Evolutionary conservation across 2,329 filamentous ascomycete species (phyloP).

Genomic region (Ophiostoma sp.): DNA sequence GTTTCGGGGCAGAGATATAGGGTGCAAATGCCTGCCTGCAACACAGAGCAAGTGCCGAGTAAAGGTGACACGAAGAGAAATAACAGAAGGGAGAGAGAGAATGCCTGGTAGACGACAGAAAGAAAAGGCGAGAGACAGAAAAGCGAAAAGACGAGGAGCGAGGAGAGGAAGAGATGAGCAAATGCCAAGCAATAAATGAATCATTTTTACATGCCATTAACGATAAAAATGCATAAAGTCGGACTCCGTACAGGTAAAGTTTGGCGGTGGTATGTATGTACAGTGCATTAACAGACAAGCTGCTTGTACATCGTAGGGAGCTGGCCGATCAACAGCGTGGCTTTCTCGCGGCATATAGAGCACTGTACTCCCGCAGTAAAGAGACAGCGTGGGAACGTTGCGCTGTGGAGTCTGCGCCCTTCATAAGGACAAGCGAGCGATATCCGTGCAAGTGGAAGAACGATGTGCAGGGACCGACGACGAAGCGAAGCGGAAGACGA

Average conservation of each 20-base stretch:
- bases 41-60: not conserved
- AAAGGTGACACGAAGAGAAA: not conserved
- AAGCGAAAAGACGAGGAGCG: too few relatives aligned
- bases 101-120: not conserved
- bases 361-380: too few relatives aligned
- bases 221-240: not conserved
- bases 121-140: too few relatives aligned
- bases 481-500: not conserved
- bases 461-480: not conserved
- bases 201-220: not conserved
- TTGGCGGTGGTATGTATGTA: not conserved
- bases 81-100: not conserved
- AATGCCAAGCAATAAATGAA: not conserved
- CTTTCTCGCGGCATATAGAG: too few relatives aligned
- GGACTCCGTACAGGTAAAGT: not conserved
- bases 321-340: too few relatives aligned
- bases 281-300: not conserved
- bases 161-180: not conserved
- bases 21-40: not conserved
- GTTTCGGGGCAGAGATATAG: not conserved
- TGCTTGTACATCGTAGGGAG: too few relatives aligned
- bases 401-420: not conserved
- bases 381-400: not conserved
- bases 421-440: not conserved
- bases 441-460: conserved; percentile 7